A percentile compares a stretch with the other conserved stretches of the same genome.
phyloP scores from a whole-genome alignment of 2,329 filamentous ascomycete species.

The Diplocarpon rosae region DNA sequence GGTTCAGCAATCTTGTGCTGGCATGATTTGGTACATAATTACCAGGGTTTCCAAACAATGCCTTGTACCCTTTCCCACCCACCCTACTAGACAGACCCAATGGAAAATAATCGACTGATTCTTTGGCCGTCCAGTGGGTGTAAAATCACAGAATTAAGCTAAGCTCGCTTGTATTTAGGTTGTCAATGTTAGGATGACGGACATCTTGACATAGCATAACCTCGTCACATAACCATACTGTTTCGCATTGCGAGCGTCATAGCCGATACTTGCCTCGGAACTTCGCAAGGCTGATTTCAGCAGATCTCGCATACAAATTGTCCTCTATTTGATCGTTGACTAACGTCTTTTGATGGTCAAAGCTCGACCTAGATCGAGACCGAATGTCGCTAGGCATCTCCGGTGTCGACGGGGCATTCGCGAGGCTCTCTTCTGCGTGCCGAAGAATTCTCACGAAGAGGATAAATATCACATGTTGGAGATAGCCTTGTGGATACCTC shows the following conservation, averaged over 20 bases:
- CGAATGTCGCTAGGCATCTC: slow-evolving; percentile 32
- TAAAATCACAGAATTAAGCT: no score
- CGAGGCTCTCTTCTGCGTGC: slow-evolving; percentile 59
- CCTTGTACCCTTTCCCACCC: no score
- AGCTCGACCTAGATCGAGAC: slow-evolving; percentile 19
- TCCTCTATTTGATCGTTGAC: not conserved
- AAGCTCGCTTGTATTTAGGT: no score
- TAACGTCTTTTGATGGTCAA: slow-evolving; percentile 7
- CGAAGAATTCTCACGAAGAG: slow-evolving; percentile 41
- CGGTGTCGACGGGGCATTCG: slow-evolving; percentile 61
- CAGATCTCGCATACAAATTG: not conserved
- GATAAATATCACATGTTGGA: slow-evolving; percentile 46
- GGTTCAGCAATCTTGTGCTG: not conserved
- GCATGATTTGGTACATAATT: not conserved
- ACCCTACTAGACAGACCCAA: no score
- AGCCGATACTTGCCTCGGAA: slow-evolving; percentile 1
- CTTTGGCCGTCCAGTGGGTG: no score
- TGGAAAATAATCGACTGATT: no score
- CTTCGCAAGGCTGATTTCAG: slow-evolving; percentile 3
- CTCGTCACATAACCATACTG: slow-evolving; percentile 3
- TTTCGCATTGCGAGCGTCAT: slow-evolving; percentile 1
- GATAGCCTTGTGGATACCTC: slow-evolving; percentile 58
- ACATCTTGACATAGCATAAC: slow-evolving; percentile 1
- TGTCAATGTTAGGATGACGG: not conserved
- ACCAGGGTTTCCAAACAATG: no score